These are phyloP conservation scores for Pichia kluyveri DNA, from an alignment of 805 yeast species.

Conservation along the genomic window DNA sequence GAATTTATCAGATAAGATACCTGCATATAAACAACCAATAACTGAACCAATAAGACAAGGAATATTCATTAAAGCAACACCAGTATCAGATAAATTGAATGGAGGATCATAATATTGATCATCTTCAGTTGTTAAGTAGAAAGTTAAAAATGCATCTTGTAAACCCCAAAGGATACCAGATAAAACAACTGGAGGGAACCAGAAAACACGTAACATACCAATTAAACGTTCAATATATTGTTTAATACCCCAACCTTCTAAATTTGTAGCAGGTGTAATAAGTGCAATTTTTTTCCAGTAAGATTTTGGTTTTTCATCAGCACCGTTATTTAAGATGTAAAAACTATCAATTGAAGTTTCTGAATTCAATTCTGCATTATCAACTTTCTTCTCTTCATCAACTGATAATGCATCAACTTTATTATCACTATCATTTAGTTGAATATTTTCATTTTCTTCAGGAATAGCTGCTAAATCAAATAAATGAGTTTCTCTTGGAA, in stretches of 20 bases:
- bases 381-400: conserved; percentile 2
- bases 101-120: conserved; percentile 58
- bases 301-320: conserved; percentile 31
- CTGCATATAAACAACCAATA: conserved; percentile 59
- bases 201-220: conserved; percentile 45
- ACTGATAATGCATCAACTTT: not conserved
- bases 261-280: conserved; percentile 48
- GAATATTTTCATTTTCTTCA: not conserved
- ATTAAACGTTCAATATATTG: conserved; percentile 50
- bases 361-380: conserved; percentile 1
- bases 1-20: conserved; percentile 49
- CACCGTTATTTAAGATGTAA: conserved; percentile 26
- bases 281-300: conserved; percentile 39
- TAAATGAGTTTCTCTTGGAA: conserved; percentile 2
- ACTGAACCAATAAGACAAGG: conserved; percentile 62
- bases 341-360: conserved; percentile 5
- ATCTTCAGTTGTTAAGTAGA: conserved; percentile 67
- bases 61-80: conserved; percentile 68
- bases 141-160: conserved; percentile 68
- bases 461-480: conserved; percentile 5
- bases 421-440: not conserved
- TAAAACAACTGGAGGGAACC: conserved; percentile 54
- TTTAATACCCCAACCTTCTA: conserved; percentile 55
- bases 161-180: conserved; percentile 75
- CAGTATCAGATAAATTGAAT: conserved; percentile 53